Base-by-base conservation (phyloP, 140 eudicot species). In the Oenanthe javanica region DNA sequence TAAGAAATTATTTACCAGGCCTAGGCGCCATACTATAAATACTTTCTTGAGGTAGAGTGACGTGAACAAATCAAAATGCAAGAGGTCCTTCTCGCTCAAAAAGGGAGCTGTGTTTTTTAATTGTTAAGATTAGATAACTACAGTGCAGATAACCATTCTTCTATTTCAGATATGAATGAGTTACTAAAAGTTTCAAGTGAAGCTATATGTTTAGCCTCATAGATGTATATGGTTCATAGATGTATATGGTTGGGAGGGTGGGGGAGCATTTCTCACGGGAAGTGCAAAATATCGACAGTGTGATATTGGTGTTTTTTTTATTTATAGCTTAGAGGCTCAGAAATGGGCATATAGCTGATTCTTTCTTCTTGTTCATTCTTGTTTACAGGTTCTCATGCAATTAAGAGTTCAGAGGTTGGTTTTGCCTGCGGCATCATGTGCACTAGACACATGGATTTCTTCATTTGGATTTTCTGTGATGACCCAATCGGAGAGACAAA, bases 381-480 rank as follows among this genome's bases (percentile, higher is more conserved):
- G 50, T 52, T 72, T 84, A 7, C 85, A 94, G 98, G 81, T 79
- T 83, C 96, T 94, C 27, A 55, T 46, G 47, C 90, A 86, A 67
- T 80, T 94, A 57, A 96, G 98, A 79, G 96, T 94, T 46, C 91
- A 88, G 80, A 94, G 89, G 85, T 87, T 94, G 27, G 91, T 94
- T 82, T 90, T 94, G 85, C 97, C 97, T 49, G 94, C 98, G 12
- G 92, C 87, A 47, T 86, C 93, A 42, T 85, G 86, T 43, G 89
- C 87, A 42, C 84, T 94, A 16, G 80, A 86, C 84, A 88, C 97
- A 11, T 94, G 99, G 99, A 89, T 89, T 8, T 64, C 84, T 78
- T 84, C 94, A 15, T 94, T 94, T 70, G 97, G 97, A 75, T 94
- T 90, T 84, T 86, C 94, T 13, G 64, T 23, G 59, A 88, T 92